phyloP scores from a whole-genome alignment of 176 grass and related monocot genomes.

The Carex myosuroides region DNA sequence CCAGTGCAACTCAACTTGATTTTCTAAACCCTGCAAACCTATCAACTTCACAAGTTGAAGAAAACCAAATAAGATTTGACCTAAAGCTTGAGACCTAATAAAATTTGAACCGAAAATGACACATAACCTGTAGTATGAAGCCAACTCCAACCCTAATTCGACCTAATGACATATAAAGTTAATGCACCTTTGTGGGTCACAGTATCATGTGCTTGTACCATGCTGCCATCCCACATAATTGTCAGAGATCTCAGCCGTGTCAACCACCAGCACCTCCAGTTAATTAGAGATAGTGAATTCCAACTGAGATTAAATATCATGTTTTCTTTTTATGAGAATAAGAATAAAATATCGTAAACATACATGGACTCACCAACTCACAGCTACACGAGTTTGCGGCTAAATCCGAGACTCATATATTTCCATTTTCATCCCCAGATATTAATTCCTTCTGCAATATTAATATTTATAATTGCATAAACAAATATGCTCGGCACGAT shows the following conservation, averaged over 20 bases:
- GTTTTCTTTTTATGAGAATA: background rate
- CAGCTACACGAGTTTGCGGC: constrained; percentile 94
- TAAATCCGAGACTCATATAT: constrained; percentile 94
- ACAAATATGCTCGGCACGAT: background rate
- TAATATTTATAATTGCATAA: background rate
- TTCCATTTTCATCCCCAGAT: constrained; percentile 96
- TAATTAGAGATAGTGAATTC: background rate
- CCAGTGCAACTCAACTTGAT: background rate
- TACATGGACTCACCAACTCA: constrained; percentile 59
- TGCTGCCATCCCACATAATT: constrained; percentile 95
- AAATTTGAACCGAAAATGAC: background rate
- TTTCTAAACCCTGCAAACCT: background rate
- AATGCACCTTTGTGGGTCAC: constrained; percentile 67
- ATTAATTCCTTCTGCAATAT: constrained; percentile 86
- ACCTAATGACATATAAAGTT: background rate
- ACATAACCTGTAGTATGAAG: background rate
- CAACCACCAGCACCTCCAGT: constrained; percentile 67
- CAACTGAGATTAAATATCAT: constrained; percentile 12
- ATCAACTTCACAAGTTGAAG: background rate
- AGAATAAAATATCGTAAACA: background rate
- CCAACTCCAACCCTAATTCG: too few species aligned
- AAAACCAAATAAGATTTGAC: background rate
- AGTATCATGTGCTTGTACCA: constrained; percentile 28
- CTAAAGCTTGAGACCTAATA: background rate
- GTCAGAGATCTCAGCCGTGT: constrained; percentile 80